Evolutionary conservation across 495 filamentous ascomycete species (phyloP).

Genomic region (Podospora didyma): DNA sequence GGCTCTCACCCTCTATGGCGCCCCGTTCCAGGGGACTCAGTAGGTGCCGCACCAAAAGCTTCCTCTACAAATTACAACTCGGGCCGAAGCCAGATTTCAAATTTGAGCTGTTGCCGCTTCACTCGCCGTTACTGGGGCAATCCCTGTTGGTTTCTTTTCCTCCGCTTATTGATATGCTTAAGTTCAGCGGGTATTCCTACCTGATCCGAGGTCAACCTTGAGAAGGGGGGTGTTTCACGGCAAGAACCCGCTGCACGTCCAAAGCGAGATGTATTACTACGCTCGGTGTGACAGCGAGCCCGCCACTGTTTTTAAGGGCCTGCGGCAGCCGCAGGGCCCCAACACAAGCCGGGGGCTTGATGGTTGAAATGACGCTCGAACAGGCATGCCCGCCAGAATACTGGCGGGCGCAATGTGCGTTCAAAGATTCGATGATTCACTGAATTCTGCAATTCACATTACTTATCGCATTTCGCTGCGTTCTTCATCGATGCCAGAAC

Average conservation of each 20-base stretch:
- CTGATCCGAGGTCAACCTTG: constrained; percentile 61
- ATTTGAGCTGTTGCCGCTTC: background rate
- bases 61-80: constrained; percentile 62
- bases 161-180: constrained; percentile 76
- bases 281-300: constrained; percentile 37
- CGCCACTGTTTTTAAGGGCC: constrained; percentile 45
- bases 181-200: constrained; percentile 68
- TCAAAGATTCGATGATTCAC: constrained; percentile 68
- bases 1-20: constrained; percentile 59
- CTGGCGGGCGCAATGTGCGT: constrained; percentile 64
- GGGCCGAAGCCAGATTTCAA: background rate
- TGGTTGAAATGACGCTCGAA: constrained; percentile 59
- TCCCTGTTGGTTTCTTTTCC: constrained; percentile 72
- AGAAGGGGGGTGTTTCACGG: constrained; percentile 23
- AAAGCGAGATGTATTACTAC: constrained; percentile 38
- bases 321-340: constrained; percentile 32
- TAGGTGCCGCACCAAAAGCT: constrained; percentile 51
- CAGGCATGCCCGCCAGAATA: constrained; percentile 63
- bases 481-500: constrained; percentile 72
- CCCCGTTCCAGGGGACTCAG: constrained; percentile 61
- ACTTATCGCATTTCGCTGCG: constrained; percentile 70
- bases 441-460: constrained; percentile 72
- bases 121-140: constrained; percentile 46
- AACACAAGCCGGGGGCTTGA: constrained; percentile 48
- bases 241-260: constrained; percentile 2